A percentile compares a stretch with the other conserved stretches of the same genome.
phyloP scores from a whole-genome alignment of 2,329 filamentous ascomycete species.

The Aspergillus sojae region DNA sequence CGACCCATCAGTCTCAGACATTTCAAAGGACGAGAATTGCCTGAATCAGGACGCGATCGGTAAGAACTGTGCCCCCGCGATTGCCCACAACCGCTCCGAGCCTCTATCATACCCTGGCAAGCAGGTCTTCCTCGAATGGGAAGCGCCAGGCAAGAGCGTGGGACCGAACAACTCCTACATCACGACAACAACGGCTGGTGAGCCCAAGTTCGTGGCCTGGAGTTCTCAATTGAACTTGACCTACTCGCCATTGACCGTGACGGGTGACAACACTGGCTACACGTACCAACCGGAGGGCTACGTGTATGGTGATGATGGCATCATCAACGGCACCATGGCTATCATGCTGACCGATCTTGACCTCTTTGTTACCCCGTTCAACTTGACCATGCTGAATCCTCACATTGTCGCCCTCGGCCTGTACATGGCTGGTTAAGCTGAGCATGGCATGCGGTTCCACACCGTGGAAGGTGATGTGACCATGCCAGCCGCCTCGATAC shows the following conservation, averaged over 20 bases:
- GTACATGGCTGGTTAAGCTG: conserved; percentile 2
- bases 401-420: conserved; percentile 7
- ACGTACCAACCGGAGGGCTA: conserved; percentile 8
- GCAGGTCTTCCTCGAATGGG: conserved; percentile 10
- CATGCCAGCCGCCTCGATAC: not conserved
- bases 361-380: conserved; percentile 7
- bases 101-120: conserved; percentile 12
- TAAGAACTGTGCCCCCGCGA: not conserved
- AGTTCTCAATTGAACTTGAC: conserved; percentile 15
- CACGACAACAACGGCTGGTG: conserved; percentile 11
- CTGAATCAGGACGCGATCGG: conserved; percentile 1
- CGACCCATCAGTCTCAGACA: conserved; percentile 6
- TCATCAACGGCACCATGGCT: conserved; percentile 1
- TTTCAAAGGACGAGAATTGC: not conserved
- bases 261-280: conserved; percentile 8
- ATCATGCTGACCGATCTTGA: conserved; percentile 1
- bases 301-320: not conserved
- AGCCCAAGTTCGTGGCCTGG: conserved; percentile 13
- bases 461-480: not conserved
- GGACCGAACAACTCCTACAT: conserved; percentile 16
- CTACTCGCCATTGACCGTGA: conserved; percentile 13
- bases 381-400: conserved; percentile 4
- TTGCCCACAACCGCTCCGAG: conserved; percentile 7
- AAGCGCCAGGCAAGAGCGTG: conserved; percentile 2
- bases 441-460: not conserved